phyloP scores from a whole-genome alignment of 176 grass and related monocot genomes.

The Phragmites australis region DNA sequence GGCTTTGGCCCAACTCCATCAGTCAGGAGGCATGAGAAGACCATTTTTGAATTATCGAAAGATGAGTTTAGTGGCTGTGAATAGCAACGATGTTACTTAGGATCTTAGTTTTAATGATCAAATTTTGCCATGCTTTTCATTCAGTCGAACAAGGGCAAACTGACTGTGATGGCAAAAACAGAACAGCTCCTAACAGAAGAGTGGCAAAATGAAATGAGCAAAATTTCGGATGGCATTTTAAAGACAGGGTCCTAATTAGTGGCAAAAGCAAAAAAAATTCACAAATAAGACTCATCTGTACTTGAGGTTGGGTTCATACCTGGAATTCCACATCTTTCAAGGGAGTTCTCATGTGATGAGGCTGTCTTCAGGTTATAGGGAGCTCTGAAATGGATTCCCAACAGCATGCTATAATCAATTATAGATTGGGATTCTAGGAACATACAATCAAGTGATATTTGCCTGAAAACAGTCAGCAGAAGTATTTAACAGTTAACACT shows the following conservation, averaged over 20 bases:
- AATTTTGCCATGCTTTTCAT: background rate
- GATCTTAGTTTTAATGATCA: background rate
- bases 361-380: constrained; percentile 68
- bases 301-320: constrained; percentile 53
- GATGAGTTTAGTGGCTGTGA: background rate
- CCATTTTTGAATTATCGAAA: background rate
- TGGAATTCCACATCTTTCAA: constrained; percentile 49
- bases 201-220: background rate
- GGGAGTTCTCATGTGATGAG: constrained; percentile 44
- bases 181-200: background rate
- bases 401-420: constrained; percentile 97
- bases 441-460: constrained; percentile 92
- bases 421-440: constrained; percentile 97
- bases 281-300: background rate
- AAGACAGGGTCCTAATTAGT: background rate
- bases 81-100: background rate
- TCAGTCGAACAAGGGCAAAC: background rate
- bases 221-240: too few species aligned
- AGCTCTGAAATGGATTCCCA: constrained; percentile 97
- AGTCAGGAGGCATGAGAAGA: background rate
- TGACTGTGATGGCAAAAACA: background rate
- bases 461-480: constrained; percentile 58
- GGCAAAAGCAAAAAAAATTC: background rate
- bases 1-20: background rate
- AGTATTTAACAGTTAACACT: background rate